Base-by-base conservation (phyloP, 345 rosid genomes). In the Orychophragmus violaceus region DNA sequence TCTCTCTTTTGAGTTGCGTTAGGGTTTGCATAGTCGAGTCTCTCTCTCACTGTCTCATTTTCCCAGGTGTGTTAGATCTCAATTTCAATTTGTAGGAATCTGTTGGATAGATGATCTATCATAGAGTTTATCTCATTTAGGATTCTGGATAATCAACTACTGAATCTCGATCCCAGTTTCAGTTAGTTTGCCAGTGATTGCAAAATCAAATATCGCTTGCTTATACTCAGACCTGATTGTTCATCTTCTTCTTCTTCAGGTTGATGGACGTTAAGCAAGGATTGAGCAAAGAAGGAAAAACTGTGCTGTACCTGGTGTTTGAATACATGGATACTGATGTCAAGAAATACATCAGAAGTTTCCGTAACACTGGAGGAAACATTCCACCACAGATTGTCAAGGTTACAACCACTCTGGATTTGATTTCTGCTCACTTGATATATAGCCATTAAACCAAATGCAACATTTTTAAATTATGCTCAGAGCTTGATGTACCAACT, bases 401-500 rank as follows among this genome's bases (percentile, higher is more conserved):
- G 95, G 98, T 83, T 70, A 4, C 3, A 30, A 35, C 12, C 18
- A 3, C n/a, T n/a, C n/a, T n/a, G n/a, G 32, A 29, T 29, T 29
- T 29, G 8, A 5, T 29, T 29, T 29, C 8, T n/a, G n/a, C n/a
- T n/a, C n/a, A n/a, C n/a, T n/a, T n/a, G n/a, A n/a, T n/a, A n/a
- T n/a, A n/a, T n/a, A n/a, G n/a, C n/a, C n/a, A 5, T 29, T 29
- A 2, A 6, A 29, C 32, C 7, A 29, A 28, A 41, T 7, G 2
- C 35, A n/a, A 42, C 27, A 1, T 37, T 35, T n/a, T 57, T 37
- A 42, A 51, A 35, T 2, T 3, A 24, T 45, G 56, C 25, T 5
- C 86, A 93, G 99, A 85, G 90, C 66, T 81, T 94, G 85, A 94
- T 94, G 99, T 94, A 82, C 68, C 99, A 94, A 77, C 82, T 94